Conservation (phyloP, 1,139 yeast species). For the Yamadazyma atmosphaerica region DNA sequence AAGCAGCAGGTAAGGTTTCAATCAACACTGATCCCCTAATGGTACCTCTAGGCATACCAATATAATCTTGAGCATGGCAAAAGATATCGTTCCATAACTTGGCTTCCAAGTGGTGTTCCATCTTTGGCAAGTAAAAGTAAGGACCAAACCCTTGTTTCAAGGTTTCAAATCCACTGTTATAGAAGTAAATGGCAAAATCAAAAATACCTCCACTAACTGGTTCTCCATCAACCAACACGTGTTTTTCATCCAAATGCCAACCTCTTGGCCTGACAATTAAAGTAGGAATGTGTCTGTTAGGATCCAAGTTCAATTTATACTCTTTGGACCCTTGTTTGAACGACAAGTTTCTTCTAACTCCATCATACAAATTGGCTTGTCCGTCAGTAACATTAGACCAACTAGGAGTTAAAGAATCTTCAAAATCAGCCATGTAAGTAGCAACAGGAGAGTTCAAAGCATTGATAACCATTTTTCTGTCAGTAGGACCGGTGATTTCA, state of each 20-base stretch:
- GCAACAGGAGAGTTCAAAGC: constrained; percentile 88
- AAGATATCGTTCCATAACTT: constrained; percentile 78
- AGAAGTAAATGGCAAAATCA: constrained; percentile 77
- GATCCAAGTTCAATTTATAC: constrained; percentile 56
- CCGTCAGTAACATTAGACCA: constrained; percentile 88
- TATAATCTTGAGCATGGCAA: constrained; percentile 66
- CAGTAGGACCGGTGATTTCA: constrained; percentile 89
- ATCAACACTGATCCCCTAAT: constrained; percentile 77
- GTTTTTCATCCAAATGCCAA: constrained; percentile 80
- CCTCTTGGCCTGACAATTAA: constrained; percentile 84
- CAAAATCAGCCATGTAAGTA: constrained; percentile 94
- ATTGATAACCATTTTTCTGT: constrained; percentile 90
- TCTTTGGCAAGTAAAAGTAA: constrained; percentile 75
- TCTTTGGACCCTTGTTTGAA: constrained; percentile 59
- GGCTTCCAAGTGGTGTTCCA: constrained; percentile 81
- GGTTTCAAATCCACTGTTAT: constrained; percentile 66
- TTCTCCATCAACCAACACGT: constrained; percentile 71
- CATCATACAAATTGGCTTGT: constrained; percentile 91
- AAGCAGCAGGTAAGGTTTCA: constrained; percentile 75
- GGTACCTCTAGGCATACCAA: constrained; percentile 67
- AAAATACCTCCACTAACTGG: constrained; percentile 73
- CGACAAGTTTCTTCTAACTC: constrained; percentile 64
- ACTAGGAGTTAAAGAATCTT: constrained; percentile 94
- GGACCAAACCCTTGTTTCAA: constrained; percentile 68
- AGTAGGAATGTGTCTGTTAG: constrained; percentile 65